A percentile compares a stretch with the other conserved stretches of the same genome.
These are phyloP conservation scores for Backusella liffmaniae DNA, from an alignment of 192 early-diverging fungal genomes.

Conservation along the genomic window DNA sequence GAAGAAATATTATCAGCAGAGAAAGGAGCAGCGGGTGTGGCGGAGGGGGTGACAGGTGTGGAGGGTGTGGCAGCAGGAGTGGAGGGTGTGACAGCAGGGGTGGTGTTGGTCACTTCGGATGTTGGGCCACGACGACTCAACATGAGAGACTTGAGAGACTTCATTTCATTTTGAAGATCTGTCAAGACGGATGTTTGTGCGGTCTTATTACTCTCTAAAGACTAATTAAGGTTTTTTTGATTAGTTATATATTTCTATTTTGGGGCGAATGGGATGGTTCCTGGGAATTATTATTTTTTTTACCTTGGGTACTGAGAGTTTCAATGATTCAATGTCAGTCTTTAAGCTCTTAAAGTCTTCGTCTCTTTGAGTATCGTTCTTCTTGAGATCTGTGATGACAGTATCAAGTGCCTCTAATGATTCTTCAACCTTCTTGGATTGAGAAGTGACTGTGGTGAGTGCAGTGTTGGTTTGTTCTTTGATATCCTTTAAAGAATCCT, in stretches of 20 bases:
- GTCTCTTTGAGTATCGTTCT: conserved; percentile 63
- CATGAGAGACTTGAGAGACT: conserved; percentile 88
- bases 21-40: background rate
- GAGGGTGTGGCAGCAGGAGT: conserved; percentile 40
- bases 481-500: conserved; percentile 52
- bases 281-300: background rate
- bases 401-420: conserved; percentile 65
- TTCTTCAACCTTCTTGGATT: conserved; percentile 69
- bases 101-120: conserved; percentile 36
- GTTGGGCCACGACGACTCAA: conserved; percentile 64
- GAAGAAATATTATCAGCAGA: conserved; percentile 22
- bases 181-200: conserved; percentile 60
- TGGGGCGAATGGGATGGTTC: background rate
- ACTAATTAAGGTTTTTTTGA: conserved; percentile 33
- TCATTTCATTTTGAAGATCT: conserved; percentile 93
- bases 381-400: conserved; percentile 58
- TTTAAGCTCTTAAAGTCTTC: conserved; percentile 72
- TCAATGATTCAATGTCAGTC: conserved; percentile 70
- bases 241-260: background rate
- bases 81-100: conserved; percentile 14
- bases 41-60: background rate
- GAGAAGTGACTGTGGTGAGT: conserved; percentile 61
- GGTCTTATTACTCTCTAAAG: conserved; percentile 75
- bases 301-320: conserved; percentile 76
- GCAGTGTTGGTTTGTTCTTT: conserved; percentile 64